phyloP scores from a whole-genome alignment of 2,329 filamentous ascomycete genomes.

The Macroventuria anomochaeta region DNA sequence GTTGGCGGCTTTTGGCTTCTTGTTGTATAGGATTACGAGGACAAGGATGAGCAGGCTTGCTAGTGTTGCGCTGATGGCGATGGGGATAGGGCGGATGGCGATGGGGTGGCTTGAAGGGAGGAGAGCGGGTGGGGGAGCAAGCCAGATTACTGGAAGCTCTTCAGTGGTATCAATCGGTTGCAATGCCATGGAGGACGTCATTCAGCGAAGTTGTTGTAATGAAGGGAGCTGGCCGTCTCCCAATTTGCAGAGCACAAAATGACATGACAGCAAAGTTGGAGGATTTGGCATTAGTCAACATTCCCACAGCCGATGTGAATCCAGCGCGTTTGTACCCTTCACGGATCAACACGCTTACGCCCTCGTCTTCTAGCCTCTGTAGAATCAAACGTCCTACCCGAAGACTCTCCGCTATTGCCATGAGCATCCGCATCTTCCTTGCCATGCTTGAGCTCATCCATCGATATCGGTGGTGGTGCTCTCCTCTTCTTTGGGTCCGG shows the following conservation, averaged over 20 bases:
- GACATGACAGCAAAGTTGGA: background rate
- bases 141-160: slow-evolving; percentile 7
- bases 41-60: slow-evolving; percentile 3
- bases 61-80: slow-evolving; percentile 12
- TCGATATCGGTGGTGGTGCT: slow-evolving; percentile 43
- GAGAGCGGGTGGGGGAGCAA: slow-evolving; percentile 7
- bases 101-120: background rate
- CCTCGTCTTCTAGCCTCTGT: slow-evolving; percentile 18
- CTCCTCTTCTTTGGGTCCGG: slow-evolving; percentile 21
- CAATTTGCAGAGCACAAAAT: too few relatives aligned
- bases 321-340: background rate
- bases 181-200: slow-evolving; percentile 1
- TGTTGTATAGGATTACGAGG: slow-evolving; percentile 1
- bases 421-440: slow-evolving; percentile 1
- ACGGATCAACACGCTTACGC: slow-evolving; percentile 2
- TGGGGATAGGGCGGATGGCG: slow-evolving; percentile 1
- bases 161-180: background rate
- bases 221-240: too few relatives aligned
- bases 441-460: slow-evolving; percentile 31
- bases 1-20: background rate
- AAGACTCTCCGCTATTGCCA: slow-evolving; percentile 10
- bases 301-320: background rate
- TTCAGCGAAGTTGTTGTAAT: background rate
- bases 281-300: background rate
- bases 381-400: slow-evolving; percentile 17